These are phyloP conservation scores for Cantharellus cinnabarinus DNA, from an alignment of 768 basidiomycete genomes.

Conservation along the genomic window DNA sequence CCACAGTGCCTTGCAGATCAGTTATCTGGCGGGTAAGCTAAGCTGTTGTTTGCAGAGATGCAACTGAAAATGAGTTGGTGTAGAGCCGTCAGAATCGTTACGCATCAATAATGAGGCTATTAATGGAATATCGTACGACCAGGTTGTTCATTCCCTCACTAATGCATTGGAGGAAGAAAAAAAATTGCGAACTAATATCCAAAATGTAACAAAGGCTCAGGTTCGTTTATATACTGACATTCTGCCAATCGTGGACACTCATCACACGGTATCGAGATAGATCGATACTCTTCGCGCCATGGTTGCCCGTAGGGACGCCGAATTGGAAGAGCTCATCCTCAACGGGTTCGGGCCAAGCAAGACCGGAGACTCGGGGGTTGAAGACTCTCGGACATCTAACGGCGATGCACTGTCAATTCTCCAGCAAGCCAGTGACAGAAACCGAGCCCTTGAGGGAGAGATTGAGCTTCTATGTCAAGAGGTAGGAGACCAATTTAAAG, in stretches of 20 bases:
- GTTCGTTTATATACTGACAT: not conserved
- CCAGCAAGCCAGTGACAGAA: not conserved
- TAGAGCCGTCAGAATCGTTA: not conserved
- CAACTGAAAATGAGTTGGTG: not conserved
- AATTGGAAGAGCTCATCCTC: not conserved
- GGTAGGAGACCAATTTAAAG: not conserved
- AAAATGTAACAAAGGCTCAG: constrained; percentile 1
- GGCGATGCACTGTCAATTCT: not conserved
- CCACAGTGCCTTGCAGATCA: not conserved
- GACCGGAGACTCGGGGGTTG: not conserved
- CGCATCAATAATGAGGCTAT: not conserved
- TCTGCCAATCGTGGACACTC: not conserved
- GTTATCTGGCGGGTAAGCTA: not conserved
- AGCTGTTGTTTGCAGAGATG: not conserved
- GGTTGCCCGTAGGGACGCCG: constrained; percentile 1
- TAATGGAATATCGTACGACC: not conserved
- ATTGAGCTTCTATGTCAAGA: not conserved
- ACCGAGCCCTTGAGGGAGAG: not conserved
- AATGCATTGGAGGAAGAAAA: constrained; percentile 1
- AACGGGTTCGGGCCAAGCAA: not conserved
- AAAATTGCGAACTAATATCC: not conserved
- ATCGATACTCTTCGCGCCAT: constrained; percentile 1
- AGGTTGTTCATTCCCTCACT: not conserved
- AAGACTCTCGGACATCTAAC: not conserved
- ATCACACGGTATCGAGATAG: not conserved